These are phyloP conservation scores for Schrenkiella parvula DNA, from an alignment of 345 rosid genomes.

Conservation along the genomic window DNA sequence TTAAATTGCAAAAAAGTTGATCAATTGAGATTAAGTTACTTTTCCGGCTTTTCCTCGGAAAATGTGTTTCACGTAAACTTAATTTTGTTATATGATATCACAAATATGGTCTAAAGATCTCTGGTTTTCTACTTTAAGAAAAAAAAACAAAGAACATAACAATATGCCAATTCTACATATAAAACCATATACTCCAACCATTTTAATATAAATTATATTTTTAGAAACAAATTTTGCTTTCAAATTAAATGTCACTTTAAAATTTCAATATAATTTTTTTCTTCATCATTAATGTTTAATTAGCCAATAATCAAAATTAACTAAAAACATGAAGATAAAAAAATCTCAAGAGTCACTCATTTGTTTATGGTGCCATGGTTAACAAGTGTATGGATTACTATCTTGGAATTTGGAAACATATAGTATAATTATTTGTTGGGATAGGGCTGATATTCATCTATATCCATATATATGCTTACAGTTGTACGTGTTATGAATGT, in stretches of 20 bases:
- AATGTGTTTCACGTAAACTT: not conserved
- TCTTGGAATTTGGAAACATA: not conserved
- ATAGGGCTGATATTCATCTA: not conserved
- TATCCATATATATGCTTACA: not conserved
- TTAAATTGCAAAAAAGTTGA: slow-evolving; percentile 4
- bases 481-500: not conserved
- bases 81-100: not conserved
- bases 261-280: not conserved
- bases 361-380: not conserved
- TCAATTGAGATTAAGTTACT: not conserved
- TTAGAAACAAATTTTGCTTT: not conserved
- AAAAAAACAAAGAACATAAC: not conserved
- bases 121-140: not conserved
- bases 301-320: not conserved
- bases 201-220: not conserved
- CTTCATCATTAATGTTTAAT: not conserved
- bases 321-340: not conserved
- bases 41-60: not conserved
- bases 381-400: not conserved
- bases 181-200: not conserved
- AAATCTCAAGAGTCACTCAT: not conserved
- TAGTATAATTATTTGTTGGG: not conserved
- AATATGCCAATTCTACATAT: not conserved
- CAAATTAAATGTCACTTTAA: not conserved
- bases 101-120: not conserved